A percentile compares a stretch with the other conserved stretches of the same genome.
phyloP scores from a whole-genome alignment of 1,284 basidiomycete genomes.

The Tilletia indica region DNA sequence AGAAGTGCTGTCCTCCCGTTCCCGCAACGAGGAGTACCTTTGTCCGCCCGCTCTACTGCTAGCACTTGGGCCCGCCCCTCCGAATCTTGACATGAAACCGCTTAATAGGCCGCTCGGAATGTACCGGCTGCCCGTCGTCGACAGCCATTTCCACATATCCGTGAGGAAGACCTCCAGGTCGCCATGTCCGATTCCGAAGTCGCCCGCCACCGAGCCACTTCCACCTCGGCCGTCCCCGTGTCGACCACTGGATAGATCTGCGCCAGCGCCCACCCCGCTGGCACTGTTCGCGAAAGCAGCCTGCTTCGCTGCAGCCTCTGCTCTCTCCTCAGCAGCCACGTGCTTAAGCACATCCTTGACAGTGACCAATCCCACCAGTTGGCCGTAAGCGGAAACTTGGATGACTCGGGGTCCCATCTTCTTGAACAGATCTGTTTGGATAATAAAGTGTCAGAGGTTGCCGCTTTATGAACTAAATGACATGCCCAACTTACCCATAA shows the following conservation, averaged over 20 bases:
- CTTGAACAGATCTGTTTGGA: slow-evolving; percentile 59
- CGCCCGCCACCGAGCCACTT: neutral
- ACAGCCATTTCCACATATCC: slow-evolving; percentile 23
- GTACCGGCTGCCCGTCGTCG: neutral
- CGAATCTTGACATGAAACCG: neutral
- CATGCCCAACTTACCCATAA: slow-evolving; percentile 74
- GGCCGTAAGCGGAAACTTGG: slow-evolving; percentile 77
- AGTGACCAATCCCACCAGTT: slow-evolving; percentile 81
- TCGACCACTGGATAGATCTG: neutral
- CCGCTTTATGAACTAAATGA: neutral
- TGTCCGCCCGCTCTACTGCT: neutral
- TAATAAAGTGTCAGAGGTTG: neutral
- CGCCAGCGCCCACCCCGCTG: neutral
- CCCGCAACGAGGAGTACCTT: neutral
- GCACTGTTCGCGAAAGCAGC: neutral
- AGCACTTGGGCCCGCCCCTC: neutral
- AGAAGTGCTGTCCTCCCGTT: neutral
- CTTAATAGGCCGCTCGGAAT: neutral
- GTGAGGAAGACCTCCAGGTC: slow-evolving; percentile 39
- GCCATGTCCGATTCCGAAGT: slow-evolving; percentile 32
- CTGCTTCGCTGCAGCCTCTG: slow-evolving; percentile 25
- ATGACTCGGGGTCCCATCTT: slow-evolving; percentile 74
- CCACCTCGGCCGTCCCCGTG: neutral
- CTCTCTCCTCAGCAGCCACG: slow-evolving; percentile 43
- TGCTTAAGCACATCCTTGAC: slow-evolving; percentile 83